Evolutionary conservation across 352 stramenopile species (phyloP), one percentile per base, ranked within the genome.

Genomic region (Globisporangium polare): DNA sequence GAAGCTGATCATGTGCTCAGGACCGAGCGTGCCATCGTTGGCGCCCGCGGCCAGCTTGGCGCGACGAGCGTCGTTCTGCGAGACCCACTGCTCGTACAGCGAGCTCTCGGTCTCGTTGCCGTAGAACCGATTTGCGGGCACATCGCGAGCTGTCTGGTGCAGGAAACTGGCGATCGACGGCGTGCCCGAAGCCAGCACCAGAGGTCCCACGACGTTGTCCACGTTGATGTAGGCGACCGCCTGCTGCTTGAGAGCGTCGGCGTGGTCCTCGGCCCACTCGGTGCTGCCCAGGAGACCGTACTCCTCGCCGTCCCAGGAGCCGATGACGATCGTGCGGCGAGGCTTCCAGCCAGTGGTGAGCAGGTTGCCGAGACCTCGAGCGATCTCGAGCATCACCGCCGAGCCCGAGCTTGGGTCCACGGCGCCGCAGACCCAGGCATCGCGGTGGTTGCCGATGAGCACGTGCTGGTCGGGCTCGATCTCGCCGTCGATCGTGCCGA

Each of bases 361-460:
- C 37, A 97, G 62, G 22, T 78, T 63, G 5, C 87, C 86, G 8
- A 95, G 63, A 22, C 74, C 73, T 17, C 77, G 82, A 22, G 88
- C 90, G 20, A 97, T 78, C 70, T 97, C 90, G 2, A 97, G 61
- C 67, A 97, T 73, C 2, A 75, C 68, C 5, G 88, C 74, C 10
- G 89, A 96, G 6, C 74, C 91, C n/a, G n/a, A n/a, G 27, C 74
- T 90, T 8, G 91, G 91, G 62, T 97, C 89, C 20, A 87, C 80
- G 3, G 88, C 89, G 20, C 88, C 89, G 57, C 88, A 96, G 0
- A 97, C 86, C 91, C 91, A 97, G 4, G 89, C 90, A 66, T 97
- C 91, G 24, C 91, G 84, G 64, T 97, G 91, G 68, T 97, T 97
- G 33, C 89, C 88, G 33, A 97, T 78, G 15, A 97, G 37, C 15